phyloP scores from a whole-genome alignment of 768 basidiomycete genomes.

The Lyophyllum atratum region DNA sequence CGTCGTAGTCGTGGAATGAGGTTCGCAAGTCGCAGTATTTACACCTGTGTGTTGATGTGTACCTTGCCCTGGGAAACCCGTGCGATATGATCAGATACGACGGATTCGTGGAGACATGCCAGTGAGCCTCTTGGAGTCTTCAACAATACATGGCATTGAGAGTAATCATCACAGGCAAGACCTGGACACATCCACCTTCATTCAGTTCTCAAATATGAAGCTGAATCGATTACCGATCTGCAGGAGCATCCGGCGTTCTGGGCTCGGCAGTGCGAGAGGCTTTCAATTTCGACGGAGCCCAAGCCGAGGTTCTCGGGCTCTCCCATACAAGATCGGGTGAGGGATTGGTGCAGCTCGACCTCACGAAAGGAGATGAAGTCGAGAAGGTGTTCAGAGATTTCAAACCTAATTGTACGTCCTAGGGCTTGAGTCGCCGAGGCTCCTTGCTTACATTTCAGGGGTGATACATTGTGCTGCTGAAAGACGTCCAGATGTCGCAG shows the following conservation, averaged over 20 bases:
- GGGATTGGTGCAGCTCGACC: constrained; percentile 61
- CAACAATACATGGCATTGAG: constrained; percentile 35
- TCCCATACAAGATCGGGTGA: constrained; percentile 66
- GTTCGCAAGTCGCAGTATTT: background rate
- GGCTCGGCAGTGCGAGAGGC: constrained; percentile 76
- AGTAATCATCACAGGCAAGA: constrained; percentile 61
- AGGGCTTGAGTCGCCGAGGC: background rate
- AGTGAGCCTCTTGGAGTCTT: background rate
- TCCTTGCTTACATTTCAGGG: constrained; percentile 43
- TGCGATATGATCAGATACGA: background rate
- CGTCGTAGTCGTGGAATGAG: background rate
- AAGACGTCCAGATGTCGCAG: constrained; percentile 88
- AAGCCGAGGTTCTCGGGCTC: constrained; percentile 61
- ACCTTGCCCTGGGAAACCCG: background rate
- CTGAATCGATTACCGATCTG: background rate
- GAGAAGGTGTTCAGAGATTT: constrained; percentile 54
- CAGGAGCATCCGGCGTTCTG: constrained; percentile 92
- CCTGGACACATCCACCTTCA: background rate
- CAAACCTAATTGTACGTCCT: constrained; percentile 68
- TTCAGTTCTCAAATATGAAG: background rate
- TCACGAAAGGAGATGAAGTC: constrained; percentile 59
- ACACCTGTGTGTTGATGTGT: background rate
- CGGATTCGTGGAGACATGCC: no score
- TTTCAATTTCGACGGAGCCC: constrained; percentile 51
- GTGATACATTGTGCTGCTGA: constrained; percentile 97